These are phyloP conservation scores for Craterostigma plantagineum DNA, from an alignment of 257 asterid species.

Conservation along the genomic window DNA sequence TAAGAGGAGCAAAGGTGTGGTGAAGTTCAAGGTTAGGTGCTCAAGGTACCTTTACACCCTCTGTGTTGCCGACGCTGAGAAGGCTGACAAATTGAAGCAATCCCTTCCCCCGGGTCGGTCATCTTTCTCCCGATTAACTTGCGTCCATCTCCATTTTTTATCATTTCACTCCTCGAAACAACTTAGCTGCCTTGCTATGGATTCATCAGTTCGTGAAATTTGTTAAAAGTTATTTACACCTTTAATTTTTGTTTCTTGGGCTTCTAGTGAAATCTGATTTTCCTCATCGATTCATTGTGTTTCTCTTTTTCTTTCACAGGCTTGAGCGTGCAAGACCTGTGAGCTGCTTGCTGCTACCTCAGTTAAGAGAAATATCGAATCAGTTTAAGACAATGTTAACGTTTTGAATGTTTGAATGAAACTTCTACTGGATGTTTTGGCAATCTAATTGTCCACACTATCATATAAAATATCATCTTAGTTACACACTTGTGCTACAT, in stretches of 20 bases:
- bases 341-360: neutral
- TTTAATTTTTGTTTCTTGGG: too few relatives aligned
- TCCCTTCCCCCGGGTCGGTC: conserved; percentile 28
- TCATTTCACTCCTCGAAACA: neutral
- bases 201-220: neutral
- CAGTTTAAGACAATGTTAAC: too few relatives aligned
- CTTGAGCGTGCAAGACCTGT: conserved; percentile 1
- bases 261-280: too few relatives aligned
- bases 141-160: neutral
- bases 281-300: too few relatives aligned
- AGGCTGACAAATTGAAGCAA: conserved; percentile 31
- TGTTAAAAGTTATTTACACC: too few relatives aligned
- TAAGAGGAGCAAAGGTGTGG: conserved; percentile 25
- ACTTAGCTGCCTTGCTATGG: too few relatives aligned
- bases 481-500: too few relatives aligned
- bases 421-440: too few relatives aligned
- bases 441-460: too few relatives aligned
- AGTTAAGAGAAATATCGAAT: too few relatives aligned
- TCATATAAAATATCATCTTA: too few relatives aligned
- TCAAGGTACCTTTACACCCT: conserved; percentile 12
- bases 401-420: too few relatives aligned
- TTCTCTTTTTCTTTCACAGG: neutral
- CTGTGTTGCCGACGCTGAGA: conserved; percentile 23
- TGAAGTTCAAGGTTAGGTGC: conserved; percentile 10
- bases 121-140: neutral